These are phyloP conservation scores for Bisporella sp. DNA, from an alignment of 2,329 filamentous ascomycete genomes.

Conservation along the genomic window DNA sequence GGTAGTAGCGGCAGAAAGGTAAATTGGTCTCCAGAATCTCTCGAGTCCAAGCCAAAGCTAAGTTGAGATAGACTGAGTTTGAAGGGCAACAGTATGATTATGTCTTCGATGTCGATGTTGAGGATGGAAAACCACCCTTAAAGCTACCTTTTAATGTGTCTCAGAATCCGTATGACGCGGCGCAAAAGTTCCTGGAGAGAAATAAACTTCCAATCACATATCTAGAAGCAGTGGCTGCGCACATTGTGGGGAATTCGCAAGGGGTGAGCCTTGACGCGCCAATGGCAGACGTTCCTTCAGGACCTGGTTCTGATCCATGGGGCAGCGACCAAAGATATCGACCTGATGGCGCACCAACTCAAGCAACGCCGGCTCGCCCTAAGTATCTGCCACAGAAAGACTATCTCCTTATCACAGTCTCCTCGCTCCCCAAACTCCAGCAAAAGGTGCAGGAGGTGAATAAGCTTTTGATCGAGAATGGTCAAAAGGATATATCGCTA, in stretches of 20 bases:
- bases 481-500: slow-evolving; percentile 66
- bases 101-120: slow-evolving; percentile 94
- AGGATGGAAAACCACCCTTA: slow-evolving; percentile 85
- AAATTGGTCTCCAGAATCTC: neutral
- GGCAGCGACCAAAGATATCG: slow-evolving; percentile 74
- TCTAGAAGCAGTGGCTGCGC: slow-evolving; percentile 85
- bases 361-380: slow-evolving; percentile 28
- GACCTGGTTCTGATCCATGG: slow-evolving; percentile 54
- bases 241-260: slow-evolving; percentile 84
- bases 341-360: slow-evolving; percentile 54
- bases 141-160: slow-evolving; percentile 93
- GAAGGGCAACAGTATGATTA: slow-evolving; percentile 89
- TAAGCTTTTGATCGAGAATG: slow-evolving; percentile 60
- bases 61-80: slow-evolving; percentile 1
- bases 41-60: no score
- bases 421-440: slow-evolving; percentile 63
- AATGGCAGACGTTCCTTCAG: slow-evolving; percentile 32
- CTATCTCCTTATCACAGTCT: slow-evolving; percentile 70
- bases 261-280: slow-evolving; percentile 72
- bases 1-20: slow-evolving; percentile 74
- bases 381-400: slow-evolving; percentile 70
- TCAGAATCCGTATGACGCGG: slow-evolving; percentile 87
- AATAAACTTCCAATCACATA: slow-evolving; percentile 85
- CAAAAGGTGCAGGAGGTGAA: slow-evolving; percentile 75
- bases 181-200: slow-evolving; percentile 82